These are phyloP conservation scores for Coniochaeta prunicola DNA, from an alignment of 2,329 filamentous ascomycete species.

Conservation along the genomic window DNA sequence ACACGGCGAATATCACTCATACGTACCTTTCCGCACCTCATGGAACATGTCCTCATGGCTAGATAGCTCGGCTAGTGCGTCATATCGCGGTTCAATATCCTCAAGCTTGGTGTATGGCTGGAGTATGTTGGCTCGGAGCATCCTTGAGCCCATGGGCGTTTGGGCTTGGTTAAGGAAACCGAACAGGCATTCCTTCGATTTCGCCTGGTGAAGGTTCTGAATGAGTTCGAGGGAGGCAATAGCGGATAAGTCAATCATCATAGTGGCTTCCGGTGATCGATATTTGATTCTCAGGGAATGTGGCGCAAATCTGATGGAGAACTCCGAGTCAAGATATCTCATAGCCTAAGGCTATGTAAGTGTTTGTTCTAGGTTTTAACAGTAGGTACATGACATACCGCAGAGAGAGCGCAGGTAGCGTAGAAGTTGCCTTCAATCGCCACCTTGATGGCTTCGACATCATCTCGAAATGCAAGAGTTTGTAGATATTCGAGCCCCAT, in stretches of 20 bases:
- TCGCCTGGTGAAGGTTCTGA: conserved; percentile 72
- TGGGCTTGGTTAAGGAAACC: conserved; percentile 77
- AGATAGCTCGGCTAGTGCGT: conserved; percentile 76
- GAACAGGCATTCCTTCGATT: conserved; percentile 76
- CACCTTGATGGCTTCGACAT: conserved; percentile 74
- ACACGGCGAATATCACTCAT: background rate
- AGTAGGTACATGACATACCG: conserved; percentile 45
- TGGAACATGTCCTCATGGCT: conserved; percentile 81
- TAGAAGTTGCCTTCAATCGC: conserved; percentile 79
- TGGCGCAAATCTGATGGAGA: conserved; percentile 61
- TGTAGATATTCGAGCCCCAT: conserved; percentile 72
- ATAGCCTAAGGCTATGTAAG: conserved; percentile 48
- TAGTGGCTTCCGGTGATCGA: conserved; percentile 80
- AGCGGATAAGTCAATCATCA: conserved; percentile 91
- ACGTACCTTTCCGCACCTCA: conserved; percentile 59
- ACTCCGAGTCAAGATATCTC: conserved; percentile 69
- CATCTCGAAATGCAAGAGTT: conserved; percentile 69
- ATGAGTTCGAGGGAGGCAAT: conserved; percentile 84
- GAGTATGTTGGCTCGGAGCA: conserved; percentile 78
- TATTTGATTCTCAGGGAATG: conserved; percentile 83
- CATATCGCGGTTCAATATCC: conserved; percentile 61
- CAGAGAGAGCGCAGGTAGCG: conserved; percentile 76
- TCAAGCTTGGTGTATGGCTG: conserved; percentile 72
- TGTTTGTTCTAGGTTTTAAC: conserved; percentile 9
- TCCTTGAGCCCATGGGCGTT: conserved; percentile 81